Evolutionary conservation across 2,329 filamentous ascomycete species (phyloP), one percentile per base, ranked within the genome.

Genomic region (Fusarium poae): DNA sequence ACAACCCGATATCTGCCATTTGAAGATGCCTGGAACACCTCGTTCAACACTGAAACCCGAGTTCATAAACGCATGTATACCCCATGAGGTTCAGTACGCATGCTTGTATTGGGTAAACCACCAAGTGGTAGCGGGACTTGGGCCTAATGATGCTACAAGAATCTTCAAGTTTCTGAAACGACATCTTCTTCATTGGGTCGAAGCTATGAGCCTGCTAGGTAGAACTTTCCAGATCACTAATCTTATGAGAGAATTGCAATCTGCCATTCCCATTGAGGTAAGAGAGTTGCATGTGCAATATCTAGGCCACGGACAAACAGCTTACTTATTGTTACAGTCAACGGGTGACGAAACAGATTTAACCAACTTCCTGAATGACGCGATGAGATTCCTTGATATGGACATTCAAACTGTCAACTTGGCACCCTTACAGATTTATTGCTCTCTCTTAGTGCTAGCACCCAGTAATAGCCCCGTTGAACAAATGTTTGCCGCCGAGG

Each of bases 101-200:
- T 57, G 54, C 8, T 1, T 39, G 10, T 10, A 43, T 15, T 57
- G 48, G 54, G 20, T 43, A 6, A 0, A 5, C 0, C 54, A 57
- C 5, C 54, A 54, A 16, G 1, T 0, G 2, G 5, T 8, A 5
- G 48, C 29, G 2, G 48, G 46, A 5, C 8, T 20, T 8, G 4
- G 4, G 1, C 3, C 8, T 1, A 6, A 7, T 1, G 46, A 54
- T 21, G 21, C 18, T 1, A 5, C 13, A 0, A 4, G 3, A 4
- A 29, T 57, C 0, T 6, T 53, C 2, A 1, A 2, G 4, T 53
- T 57, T 5, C n/a, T 57, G 29, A 25, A 42, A 20, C 23, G 16
- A 10, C 29, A 57, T 34, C 9, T 57, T 0, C 23, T 56, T 6
- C 46, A 57, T 3, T 57, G 54, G 35, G 0, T 57, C 12, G 54